Evolutionary conservation across 306 rosid genomes (phyloP).

Genomic region (Rosa rugosa): DNA sequence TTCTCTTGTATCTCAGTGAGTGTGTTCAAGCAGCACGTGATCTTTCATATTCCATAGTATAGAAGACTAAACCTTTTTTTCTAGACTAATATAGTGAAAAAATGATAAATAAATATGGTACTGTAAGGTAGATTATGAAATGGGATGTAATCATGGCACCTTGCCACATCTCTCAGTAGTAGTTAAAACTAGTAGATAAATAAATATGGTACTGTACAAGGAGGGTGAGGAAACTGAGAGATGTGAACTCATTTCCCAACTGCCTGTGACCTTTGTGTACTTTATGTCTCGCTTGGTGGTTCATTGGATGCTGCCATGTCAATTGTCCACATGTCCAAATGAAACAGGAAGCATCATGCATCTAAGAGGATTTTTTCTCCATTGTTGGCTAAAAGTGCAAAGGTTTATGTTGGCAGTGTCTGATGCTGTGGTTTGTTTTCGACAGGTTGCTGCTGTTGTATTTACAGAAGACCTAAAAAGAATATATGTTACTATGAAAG

Average conservation of each 20-base stretch:
- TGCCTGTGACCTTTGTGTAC: neutral
- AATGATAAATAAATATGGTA: neutral
- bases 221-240: no score
- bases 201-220: neutral
- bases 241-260: neutral
- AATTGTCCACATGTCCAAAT: neutral
- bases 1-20: slow-evolving; percentile 4
- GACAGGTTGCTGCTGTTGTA: slow-evolving; percentile 92
- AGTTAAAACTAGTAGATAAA: neutral
- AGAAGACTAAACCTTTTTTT: neutral
- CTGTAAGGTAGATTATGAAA: neutral
- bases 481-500: slow-evolving; percentile 87
- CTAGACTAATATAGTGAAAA: neutral
- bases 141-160: slow-evolving; percentile 2
- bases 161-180: neutral
- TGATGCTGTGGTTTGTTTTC: slow-evolving; percentile 39
- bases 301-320: neutral
- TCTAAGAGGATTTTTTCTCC: neutral
- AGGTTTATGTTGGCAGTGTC: slow-evolving; percentile 22
- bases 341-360: neutral
- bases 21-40: slow-evolving; percentile 6
- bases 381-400: slow-evolving; percentile 17
- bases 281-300: neutral
- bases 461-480: slow-evolving; percentile 84
- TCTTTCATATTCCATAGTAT: neutral